Base-by-base conservation (phyloP, 306 rosid species). In the Pyrus communis region DNA sequence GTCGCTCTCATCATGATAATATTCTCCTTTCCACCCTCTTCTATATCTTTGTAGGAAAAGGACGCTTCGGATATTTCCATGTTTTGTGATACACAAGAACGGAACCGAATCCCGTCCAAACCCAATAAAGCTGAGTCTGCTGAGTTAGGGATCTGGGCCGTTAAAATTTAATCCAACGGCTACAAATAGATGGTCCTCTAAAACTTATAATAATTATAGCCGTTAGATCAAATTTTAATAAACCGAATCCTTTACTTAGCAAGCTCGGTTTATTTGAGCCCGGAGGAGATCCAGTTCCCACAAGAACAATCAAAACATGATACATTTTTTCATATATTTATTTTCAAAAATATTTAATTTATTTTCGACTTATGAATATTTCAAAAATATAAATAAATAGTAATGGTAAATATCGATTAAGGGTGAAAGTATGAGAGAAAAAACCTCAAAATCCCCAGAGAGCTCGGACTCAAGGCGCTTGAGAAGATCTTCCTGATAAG, bases 381-480 rank as follows among this genome's bases (percentile, higher is more conserved):
- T 62, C 42, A 35, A 35, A 35, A 7, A 14, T 4, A 27, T 62
- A 3, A 4, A 27, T 5, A 15, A 4, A 52, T 38, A 19, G 25
- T 14, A 28, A 14, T 58, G 17, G 15, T 22, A 60, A 60, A 46
- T 62, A 11, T 22, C 11, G 12, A 9, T 4, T 21, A 25, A 18
- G 46, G 13, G 9, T 33, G 14, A 13, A 9, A 12, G 1, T 45
- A 59, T 2, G 6, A 21, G 3, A 71, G 19, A 74, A 5, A 30
- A 31, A 42, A 89, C 98, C 97, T 94, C 98, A 43, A 94, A 80
- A 78, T 90, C 88, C 9, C 96, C 97, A 5, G 88, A 79, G 31
- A 94, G 85, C 87, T 94, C 97, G 4, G 93, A 87, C 57, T 94
- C 97, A 42, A 94, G 92, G 71, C 97, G 97, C 81, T 86, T 91